Evolutionary conservation across 2,329 filamentous ascomycete species (phyloP).

Genomic region (Alternaria sp.): DNA sequence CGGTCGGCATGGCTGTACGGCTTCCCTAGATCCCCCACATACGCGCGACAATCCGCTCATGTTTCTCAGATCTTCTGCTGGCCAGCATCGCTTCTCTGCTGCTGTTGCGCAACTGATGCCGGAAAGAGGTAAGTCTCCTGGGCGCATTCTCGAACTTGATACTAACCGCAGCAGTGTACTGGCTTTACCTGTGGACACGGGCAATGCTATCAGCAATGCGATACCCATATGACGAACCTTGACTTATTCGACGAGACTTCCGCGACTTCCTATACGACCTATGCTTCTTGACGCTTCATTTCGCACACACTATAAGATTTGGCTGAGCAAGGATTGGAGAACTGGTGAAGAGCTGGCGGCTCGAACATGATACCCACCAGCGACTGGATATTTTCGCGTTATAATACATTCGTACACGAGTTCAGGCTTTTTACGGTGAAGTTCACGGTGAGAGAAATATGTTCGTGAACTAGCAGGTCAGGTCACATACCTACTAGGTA

Average conservation of each 20-base stretch:
- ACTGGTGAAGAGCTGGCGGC: background rate
- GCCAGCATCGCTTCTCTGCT: slow-evolving; percentile 62
- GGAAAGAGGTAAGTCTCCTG: slow-evolving; percentile 57
- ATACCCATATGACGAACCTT: slow-evolving; percentile 51
- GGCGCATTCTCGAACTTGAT: background rate
- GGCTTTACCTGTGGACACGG: slow-evolving; percentile 59
- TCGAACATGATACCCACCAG: slow-evolving; percentile 3
- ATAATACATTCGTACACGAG: slow-evolving; percentile 1
- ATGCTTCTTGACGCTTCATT: background rate
- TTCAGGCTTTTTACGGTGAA: background rate
- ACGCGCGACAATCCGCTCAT: slow-evolving; percentile 11
- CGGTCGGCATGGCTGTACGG: slow-evolving; percentile 58
- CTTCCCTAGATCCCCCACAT: slow-evolving; percentile 5
- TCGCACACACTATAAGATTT: background rate
- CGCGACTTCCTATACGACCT: background rate
- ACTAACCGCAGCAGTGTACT: slow-evolving; percentile 53
- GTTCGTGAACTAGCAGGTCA: too few relatives aligned
- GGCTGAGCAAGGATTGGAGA: background rate
- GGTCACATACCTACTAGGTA: too few relatives aligned
- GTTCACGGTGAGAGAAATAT: background rate
- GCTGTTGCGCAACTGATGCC: slow-evolving; percentile 61
- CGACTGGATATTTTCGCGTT: background rate
- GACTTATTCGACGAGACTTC: background rate
- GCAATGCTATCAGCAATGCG: slow-evolving; percentile 57
- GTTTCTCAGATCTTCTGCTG: slow-evolving; percentile 58